Evolutionary conservation across 129 eudicot species (phyloP), one percentile per base, ranked within the genome.

Genomic region (Flaveria brownii): DNA sequence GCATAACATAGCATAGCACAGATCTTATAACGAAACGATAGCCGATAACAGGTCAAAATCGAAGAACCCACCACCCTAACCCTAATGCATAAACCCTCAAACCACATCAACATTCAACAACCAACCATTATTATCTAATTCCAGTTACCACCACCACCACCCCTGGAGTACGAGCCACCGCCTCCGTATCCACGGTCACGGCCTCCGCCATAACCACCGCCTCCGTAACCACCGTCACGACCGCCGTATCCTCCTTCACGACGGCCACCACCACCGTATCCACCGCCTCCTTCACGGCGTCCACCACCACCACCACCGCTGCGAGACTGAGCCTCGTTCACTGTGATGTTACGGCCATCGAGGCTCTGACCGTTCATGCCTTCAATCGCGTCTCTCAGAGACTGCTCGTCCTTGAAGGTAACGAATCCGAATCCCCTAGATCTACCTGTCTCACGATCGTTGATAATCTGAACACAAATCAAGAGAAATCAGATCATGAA

Each of bases 251-350:
- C 75, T 1, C 88, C 88, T 4, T 76, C 85, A 11, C 88, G 81
- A 9, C 86, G 78, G 9, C 87, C 88, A 20, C 64, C 64, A 4
- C 55, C 55, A 5, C 78, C 84, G n/a, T 86, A 88, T 0, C 91
- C 89, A 0, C 91, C 89, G 6, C 89, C 87, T 13, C 95, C 87
- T 17, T 75, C 62, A 4, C 95, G 87, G 14, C 95, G 92, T 45
- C 49, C 64, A 4, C 55, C 55, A 5, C 78, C 49, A 13, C 88
- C 90, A 0, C 91, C 88, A 0, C 78, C 63, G 2, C 96, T 87
- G 28, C 97, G 90, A 1, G 96, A 83, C 73, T 91, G 96, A n/a
- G 96, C 97, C 79, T 91, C 95, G 50, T 91, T 91, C 9, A 91
- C 97, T 2, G 95, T 88, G 54, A 91, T 88, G 80, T 64, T 84